phyloP scores from a whole-genome alignment of 2,329 filamentous ascomycete genomes.

The Alternaria sp. region DNA sequence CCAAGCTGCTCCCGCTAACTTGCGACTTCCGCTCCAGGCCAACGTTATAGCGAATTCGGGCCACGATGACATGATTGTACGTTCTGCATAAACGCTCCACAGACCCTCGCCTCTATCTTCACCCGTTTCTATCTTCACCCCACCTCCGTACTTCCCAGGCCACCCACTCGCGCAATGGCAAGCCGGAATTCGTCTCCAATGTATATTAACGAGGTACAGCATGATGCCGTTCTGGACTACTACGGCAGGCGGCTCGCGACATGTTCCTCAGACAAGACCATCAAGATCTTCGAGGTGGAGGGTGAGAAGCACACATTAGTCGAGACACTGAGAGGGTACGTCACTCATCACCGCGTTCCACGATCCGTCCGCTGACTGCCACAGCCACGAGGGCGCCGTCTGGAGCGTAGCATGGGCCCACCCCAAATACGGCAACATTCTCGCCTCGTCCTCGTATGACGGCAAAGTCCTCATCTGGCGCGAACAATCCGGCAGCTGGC shows the following conservation, averaged over 20 bases:
- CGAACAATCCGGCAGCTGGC: conserved; percentile 71
- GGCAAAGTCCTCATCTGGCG: conserved; percentile 99
- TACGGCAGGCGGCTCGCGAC: conserved; percentile 96
- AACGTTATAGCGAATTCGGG: conserved; percentile 85
- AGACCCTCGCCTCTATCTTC: neutral
- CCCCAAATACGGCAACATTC: conserved; percentile 97
- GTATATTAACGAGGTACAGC: conserved; percentile 64
- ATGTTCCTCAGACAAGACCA: conserved; percentile 96
- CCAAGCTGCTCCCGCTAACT: conserved; percentile 44
- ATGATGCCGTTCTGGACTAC: conserved; percentile 98
- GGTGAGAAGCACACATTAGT: conserved; percentile 88
- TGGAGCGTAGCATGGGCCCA: conserved; percentile 98
- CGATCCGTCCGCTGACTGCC: conserved; percentile 20
- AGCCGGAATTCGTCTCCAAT: conserved; percentile 40
- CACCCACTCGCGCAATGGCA: conserved; percentile 20
- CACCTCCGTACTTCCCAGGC: neutral
- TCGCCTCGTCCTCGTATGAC: conserved; percentile 94
- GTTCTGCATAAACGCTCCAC: conserved; percentile 50
- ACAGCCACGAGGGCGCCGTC: conserved; percentile 92
- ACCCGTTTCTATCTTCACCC: neutral
- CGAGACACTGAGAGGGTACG: conserved; percentile 93
- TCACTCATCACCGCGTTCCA: conserved; percentile 10
- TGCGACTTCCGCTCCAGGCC: conserved; percentile 59
- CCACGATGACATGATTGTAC: conserved; percentile 99
- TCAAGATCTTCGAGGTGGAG: conserved; percentile 99